A percentile compares a stretch with the other conserved stretches of the same genome.
These are phyloP conservation scores for Gossypium australe DNA, from an alignment of 345 rosid genomes.

Conservation along the genomic window DNA sequence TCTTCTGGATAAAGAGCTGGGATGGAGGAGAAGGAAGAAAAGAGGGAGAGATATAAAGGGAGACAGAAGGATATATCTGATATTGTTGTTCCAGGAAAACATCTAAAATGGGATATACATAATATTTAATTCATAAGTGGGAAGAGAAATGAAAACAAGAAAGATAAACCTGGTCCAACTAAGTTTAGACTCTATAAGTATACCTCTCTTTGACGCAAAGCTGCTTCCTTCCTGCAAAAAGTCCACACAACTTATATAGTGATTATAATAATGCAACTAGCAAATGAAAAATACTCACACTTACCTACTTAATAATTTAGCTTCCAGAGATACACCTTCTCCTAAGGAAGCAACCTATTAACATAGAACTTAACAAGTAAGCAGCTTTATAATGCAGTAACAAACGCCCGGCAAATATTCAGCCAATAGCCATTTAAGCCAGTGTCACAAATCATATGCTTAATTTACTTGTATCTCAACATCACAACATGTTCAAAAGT, in stretches of 20 bases:
- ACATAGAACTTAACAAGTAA: conserved; percentile 16
- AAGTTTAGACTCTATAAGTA: background rate
- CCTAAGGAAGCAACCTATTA: conserved; percentile 94
- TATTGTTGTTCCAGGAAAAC: background rate
- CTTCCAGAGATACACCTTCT: conserved; percentile 94
- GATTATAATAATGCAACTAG: conserved; percentile 13
- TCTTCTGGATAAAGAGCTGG: background rate
- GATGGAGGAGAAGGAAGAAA: background rate
- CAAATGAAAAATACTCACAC: conserved; percentile 18
- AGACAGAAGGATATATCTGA: background rate
- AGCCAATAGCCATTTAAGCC: background rate
- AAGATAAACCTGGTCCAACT: background rate
- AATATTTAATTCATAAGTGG: background rate
- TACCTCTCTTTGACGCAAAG: conserved; percentile 26
- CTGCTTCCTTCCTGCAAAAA: conserved; percentile 21
- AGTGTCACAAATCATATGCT: background rate
- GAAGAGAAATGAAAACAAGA: background rate
- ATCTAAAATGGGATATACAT: conserved; percentile 7
- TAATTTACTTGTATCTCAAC: background rate
- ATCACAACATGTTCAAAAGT: background rate
- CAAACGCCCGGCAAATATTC: background rate
- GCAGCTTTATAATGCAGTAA: conserved; percentile 6
- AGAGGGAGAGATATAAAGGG: background rate
- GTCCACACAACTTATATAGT: conserved; percentile 3
- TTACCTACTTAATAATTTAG: conserved; percentile 85